These are phyloP conservation scores for Fomitopsis pinicola DNA, from an alignment of 1,284 basidiomycete species.

Conservation along the genomic window DNA sequence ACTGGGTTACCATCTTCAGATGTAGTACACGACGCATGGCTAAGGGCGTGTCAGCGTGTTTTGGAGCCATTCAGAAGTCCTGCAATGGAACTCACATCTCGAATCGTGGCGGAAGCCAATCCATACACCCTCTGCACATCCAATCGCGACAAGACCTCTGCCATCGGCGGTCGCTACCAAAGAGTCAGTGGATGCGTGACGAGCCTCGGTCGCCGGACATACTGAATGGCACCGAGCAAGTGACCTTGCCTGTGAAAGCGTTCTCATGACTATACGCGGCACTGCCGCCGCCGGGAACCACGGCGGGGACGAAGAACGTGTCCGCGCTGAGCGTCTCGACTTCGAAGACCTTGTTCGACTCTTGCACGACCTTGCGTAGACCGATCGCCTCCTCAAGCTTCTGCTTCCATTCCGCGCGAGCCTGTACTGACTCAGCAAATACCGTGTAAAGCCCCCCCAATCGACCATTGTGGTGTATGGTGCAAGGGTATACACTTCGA, in stretches of 20 bases:
- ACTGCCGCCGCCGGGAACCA: constrained; percentile 35
- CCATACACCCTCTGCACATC: constrained; percentile 95
- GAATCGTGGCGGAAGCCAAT: constrained; percentile 91
- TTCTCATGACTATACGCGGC: constrained; percentile 68
- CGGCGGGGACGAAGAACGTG: constrained; percentile 74
- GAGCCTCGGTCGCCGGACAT: constrained; percentile 24
- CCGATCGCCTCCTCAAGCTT: constrained; percentile 88
- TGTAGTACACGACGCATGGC: constrained; percentile 88
- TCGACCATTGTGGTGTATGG: constrained; percentile 81
- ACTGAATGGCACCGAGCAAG: constrained; percentile 93
- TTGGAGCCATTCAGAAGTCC: not conserved
- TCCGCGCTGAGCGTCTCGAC: constrained; percentile 82
- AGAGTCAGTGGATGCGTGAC: not conserved
- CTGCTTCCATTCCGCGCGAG: constrained; percentile 82
- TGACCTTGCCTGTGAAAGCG: constrained; percentile 83
- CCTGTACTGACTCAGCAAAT: constrained; percentile 78
- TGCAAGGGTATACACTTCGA: constrained; percentile 77
- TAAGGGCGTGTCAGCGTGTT: constrained; percentile 22
- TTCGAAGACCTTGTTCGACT: constrained; percentile 91
- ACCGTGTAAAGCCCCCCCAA: constrained; percentile 80
- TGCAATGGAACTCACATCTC: constrained; percentile 48
- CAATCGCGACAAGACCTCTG: constrained; percentile 83
- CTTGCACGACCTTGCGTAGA: constrained; percentile 82
- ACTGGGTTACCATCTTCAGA: constrained; percentile 87
- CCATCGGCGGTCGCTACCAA: constrained; percentile 75